These are phyloP conservation scores for Rhodotorula kratochvilovae DNA, from an alignment of 768 basidiomycete species.

Conservation along the genomic window DNA sequence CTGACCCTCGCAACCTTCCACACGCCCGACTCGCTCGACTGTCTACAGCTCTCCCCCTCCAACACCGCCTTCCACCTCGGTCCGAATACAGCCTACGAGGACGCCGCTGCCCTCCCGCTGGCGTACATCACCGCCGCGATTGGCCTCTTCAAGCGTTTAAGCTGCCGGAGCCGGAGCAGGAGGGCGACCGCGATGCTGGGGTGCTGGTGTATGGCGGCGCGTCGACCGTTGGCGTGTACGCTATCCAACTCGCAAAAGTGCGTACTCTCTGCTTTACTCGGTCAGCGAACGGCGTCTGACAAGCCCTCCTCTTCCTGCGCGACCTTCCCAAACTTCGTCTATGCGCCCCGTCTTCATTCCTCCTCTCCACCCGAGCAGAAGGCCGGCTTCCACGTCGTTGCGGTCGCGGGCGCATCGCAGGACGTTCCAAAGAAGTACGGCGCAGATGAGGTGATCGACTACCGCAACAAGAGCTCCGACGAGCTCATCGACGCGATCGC, in stretches of 20 bases:
- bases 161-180: conserved; percentile 18
- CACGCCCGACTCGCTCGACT: too few relatives aligned
- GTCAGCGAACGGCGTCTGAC: too few relatives aligned
- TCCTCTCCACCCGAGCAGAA: not conserved
- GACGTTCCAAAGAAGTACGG: conserved; percentile 32
- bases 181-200: not conserved
- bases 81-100: conserved; percentile 35
- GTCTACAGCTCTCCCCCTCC: conserved; percentile 27
- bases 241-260: conserved; percentile 41
- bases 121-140: conserved; percentile 42
- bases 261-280: not conserved
- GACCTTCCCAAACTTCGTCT: too few relatives aligned
- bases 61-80: conserved; percentile 29
- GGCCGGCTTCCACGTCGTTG: conserved; percentile 38
- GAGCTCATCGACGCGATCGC: conserved; percentile 27
- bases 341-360: not conserved
- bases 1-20: too few relatives aligned
- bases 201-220: conserved; percentile 36
- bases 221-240: conserved; percentile 41
- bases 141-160: conserved; percentile 38
- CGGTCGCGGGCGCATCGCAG: conserved; percentile 34
- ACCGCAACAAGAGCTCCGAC: conserved; percentile 28
- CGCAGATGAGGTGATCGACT: conserved; percentile 41
- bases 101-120: conserved; percentile 41
- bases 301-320: too few relatives aligned